Evolutionary conservation across 2,329 filamentous ascomycete genomes (phyloP).

Genomic region (Pseudodiploospora longispora): DNA sequence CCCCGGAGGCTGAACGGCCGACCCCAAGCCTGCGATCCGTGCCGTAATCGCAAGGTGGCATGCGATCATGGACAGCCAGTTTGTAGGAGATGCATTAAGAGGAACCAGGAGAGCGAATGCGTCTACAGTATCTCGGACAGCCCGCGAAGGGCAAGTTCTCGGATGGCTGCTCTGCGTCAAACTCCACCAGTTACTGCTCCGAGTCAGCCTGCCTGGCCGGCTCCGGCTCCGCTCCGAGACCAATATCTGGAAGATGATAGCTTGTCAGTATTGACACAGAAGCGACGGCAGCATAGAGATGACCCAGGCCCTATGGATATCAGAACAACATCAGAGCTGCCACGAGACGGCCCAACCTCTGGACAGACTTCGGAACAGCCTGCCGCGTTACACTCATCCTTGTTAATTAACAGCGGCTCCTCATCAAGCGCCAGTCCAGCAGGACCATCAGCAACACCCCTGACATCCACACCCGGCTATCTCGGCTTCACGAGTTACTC

Average conservation of each 20-base stretch:
- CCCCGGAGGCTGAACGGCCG: conserved; percentile 19
- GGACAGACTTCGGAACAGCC: background rate
- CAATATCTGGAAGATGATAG: too few species aligned
- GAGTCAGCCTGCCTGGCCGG: background rate
- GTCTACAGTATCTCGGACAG: conserved; percentile 18
- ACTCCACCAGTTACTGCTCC: background rate
- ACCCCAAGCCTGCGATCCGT: conserved; percentile 21
- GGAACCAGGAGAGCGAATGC: conserved; percentile 22
- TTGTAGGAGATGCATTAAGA: conserved; percentile 28
- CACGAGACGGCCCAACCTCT: background rate
- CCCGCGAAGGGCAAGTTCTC: background rate
- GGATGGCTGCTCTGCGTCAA: background rate
- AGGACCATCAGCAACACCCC: background rate
- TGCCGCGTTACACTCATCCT: background rate
- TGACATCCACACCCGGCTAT: conserved; percentile 24
- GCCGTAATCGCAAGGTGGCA: conserved; percentile 30
- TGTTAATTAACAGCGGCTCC: background rate
- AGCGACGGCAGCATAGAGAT: too few species aligned
- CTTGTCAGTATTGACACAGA: too few species aligned
- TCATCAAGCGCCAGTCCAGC: background rate
- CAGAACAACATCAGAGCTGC: background rate
- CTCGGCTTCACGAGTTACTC: conserved; percentile 38
- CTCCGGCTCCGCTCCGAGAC: background rate
- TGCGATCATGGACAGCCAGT: conserved; percentile 31
- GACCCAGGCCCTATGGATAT: too few species aligned